A percentile compares a stretch with the other conserved stretches of the same genome.
Conservation (phyloP, 306 rosid genomes). For the Lotus japonicus region DNA sequence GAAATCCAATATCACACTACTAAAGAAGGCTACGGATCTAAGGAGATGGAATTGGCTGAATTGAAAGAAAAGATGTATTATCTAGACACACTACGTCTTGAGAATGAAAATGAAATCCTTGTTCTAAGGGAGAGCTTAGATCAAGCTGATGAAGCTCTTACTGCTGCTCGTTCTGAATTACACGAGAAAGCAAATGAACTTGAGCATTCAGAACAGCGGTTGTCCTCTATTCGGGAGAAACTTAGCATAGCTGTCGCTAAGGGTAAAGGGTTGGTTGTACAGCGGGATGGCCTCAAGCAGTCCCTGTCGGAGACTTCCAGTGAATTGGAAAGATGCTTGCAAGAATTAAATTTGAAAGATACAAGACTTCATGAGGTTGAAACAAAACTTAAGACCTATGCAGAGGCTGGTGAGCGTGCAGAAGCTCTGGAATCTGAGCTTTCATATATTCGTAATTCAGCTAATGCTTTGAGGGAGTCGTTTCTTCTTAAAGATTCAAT, state of each 20-base stretch:
- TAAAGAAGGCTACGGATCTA: slow-evolving; percentile 44
- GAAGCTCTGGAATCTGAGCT: slow-evolving; percentile 98
- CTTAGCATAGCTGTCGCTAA: slow-evolving; percentile 94
- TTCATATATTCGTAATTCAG: slow-evolving; percentile 94
- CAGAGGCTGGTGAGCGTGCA: slow-evolving; percentile 91
- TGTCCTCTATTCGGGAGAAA: slow-evolving; percentile 77
- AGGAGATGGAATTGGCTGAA: slow-evolving; percentile 44
- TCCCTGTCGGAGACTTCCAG: slow-evolving; percentile 70
- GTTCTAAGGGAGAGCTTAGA: slow-evolving; percentile 70
- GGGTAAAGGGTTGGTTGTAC: slow-evolving; percentile 93
- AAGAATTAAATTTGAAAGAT: slow-evolving; percentile 74
- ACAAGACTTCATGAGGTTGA: slow-evolving; percentile 69
- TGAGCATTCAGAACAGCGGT: slow-evolving; percentile 80
- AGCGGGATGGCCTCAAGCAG: slow-evolving; percentile 85
- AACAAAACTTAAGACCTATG: slow-evolving; percentile 66
- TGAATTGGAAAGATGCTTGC: slow-evolving; percentile 78
- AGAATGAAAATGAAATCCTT: slow-evolving; percentile 64
- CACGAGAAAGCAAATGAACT: slow-evolving; percentile 58
- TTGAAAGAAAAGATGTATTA: slow-evolving; percentile 49
- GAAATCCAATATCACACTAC: slow-evolving; percentile 44
- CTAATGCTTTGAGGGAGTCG: slow-evolving; percentile 93
- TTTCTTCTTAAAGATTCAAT: slow-evolving; percentile 94
- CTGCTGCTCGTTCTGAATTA: slow-evolving; percentile 46
- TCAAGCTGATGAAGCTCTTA: slow-evolving; percentile 63
- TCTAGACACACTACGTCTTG: slow-evolving; percentile 40